Conservation (phyloP, 1,284 basidiomycete species). For the Mycosarcoma mackinlayi region DNA sequence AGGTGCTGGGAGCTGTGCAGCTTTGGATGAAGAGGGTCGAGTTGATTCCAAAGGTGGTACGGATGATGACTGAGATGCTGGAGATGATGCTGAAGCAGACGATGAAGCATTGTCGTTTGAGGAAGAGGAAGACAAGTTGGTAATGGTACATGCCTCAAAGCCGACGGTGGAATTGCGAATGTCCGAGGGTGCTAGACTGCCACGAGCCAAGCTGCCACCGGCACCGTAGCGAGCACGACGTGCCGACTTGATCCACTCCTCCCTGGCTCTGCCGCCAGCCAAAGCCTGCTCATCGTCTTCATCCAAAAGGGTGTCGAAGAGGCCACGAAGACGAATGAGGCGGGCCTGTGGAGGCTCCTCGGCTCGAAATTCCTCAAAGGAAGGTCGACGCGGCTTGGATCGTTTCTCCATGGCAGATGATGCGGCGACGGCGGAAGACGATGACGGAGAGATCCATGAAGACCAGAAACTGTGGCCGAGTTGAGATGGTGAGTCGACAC, state of each 20-base stretch:
- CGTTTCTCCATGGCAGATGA: conserved; percentile 54
- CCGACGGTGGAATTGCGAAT: conserved; percentile 50
- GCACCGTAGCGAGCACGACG: conserved; percentile 64
- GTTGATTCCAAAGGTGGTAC: conserved; percentile 3
- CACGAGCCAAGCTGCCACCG: conserved; percentile 60
- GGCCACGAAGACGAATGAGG: conserved; percentile 63
- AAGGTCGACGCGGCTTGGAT: conserved; percentile 37
- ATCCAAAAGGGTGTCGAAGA: conserved; percentile 65
- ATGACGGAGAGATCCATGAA: conserved; percentile 54
- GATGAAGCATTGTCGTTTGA: conserved; percentile 7
- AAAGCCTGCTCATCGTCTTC: conserved; percentile 61
- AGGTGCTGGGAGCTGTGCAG: conserved; percentile 31
- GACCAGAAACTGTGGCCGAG: conserved; percentile 51
- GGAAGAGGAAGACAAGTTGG: conserved; percentile 6
- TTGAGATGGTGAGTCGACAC: conserved; percentile 32
- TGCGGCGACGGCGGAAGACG: conserved; percentile 52
- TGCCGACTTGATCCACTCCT: conserved; percentile 65
- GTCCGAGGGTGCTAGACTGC: conserved; percentile 53
- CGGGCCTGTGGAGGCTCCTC: conserved; percentile 67
- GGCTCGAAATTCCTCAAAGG: conserved; percentile 62
- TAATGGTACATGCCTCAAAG: conserved; percentile 39
- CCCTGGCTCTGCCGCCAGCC: conserved; percentile 64
- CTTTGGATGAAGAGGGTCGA: conserved; percentile 16
- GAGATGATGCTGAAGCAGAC: background rate
- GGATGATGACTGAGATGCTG: conserved; percentile 7